These are phyloP conservation scores for Colletotrichum sublineola DNA, from an alignment of 2,329 filamentous ascomycete species.

Conservation along the genomic window DNA sequence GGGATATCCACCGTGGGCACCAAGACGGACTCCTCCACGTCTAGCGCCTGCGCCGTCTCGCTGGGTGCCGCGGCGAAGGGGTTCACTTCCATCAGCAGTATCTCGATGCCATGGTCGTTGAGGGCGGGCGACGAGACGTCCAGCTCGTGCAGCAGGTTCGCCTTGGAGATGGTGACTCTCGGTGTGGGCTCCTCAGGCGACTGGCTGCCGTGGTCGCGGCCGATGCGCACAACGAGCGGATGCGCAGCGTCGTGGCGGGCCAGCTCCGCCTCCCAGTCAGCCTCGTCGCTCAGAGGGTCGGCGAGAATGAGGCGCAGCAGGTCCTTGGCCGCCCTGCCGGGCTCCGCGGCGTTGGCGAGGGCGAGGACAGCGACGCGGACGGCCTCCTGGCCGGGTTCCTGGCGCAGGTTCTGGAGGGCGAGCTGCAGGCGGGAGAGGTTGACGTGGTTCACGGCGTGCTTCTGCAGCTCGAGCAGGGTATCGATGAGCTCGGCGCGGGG, in stretches of 20 bases:
- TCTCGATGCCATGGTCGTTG: conserved; percentile 73
- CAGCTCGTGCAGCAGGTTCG: conserved; percentile 67
- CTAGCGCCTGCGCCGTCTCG: conserved; percentile 52
- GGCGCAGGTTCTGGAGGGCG: conserved; percentile 74
- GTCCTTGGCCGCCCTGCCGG: conserved; percentile 67
- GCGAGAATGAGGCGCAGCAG: conserved; percentile 78
- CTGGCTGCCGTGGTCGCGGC: conserved; percentile 19
- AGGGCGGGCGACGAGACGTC: conserved; percentile 73
- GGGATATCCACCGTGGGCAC: conserved; percentile 81
- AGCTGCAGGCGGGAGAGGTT: conserved; percentile 80
- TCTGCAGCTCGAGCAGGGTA: conserved; percentile 71
- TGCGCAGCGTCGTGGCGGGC: conserved; percentile 62
- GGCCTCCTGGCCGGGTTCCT: conserved; percentile 68
- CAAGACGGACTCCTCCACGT: conserved; percentile 75
- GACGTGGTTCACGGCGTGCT: conserved; percentile 70
- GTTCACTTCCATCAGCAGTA: conserved; percentile 69
- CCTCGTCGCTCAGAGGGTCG: conserved; percentile 74
- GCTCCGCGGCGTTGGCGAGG: conserved; percentile 55
- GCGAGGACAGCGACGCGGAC: conserved; percentile 71
- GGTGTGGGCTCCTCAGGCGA: conserved; percentile 16
- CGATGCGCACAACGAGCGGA: conserved; percentile 72
- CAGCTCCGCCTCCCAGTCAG: conserved; percentile 76
- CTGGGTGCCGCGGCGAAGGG: conserved; percentile 60
- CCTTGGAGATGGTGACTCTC: conserved; percentile 44
- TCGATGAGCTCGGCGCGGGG: conserved; percentile 68